Percentiles rank a stretch among this genome's conserved stretches.
Conservation (phyloP, 768 basidiomycete genomes). For the Leccinellum albellum region DNA sequence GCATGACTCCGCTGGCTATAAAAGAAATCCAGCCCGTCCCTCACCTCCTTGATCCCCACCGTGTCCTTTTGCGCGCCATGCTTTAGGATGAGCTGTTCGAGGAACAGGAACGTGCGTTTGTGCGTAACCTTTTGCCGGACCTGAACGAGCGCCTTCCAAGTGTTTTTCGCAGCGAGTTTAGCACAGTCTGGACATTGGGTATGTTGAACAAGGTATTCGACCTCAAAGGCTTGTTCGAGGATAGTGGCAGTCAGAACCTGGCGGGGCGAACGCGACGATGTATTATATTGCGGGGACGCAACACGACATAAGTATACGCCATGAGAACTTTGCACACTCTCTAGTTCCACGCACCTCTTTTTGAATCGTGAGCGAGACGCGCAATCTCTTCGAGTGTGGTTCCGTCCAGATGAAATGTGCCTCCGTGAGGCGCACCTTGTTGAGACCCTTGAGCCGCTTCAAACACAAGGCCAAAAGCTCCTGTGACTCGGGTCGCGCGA, state of each 20-base stretch:
- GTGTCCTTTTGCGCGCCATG: slow-evolving; percentile 97
- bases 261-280: slow-evolving; percentile 12
- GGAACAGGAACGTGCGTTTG: slow-evolving; percentile 95
- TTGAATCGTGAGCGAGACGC: slow-evolving; percentile 94
- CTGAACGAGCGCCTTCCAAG: slow-evolving; percentile 97
- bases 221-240: slow-evolving; percentile 95
- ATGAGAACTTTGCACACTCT: rapidly evolving
- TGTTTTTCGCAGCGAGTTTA: slow-evolving; percentile 94
- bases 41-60: slow-evolving; percentile 86
- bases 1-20: slow-evolving; percentile 89
- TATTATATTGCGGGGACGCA: not conserved
- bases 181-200: slow-evolving; percentile 95
- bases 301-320: not conserved
- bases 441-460: slow-evolving; percentile 90
- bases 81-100: slow-evolving; percentile 96
- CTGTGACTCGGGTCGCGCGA: slow-evolving; percentile 84
- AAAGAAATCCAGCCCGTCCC: slow-evolving; percentile 96
- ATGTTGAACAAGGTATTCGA: slow-evolving; percentile 92
- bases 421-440: slow-evolving; percentile 94
- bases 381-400: slow-evolving; percentile 90
- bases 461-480: slow-evolving; percentile 93
- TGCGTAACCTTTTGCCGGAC: slow-evolving; percentile 99
- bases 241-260: slow-evolving; percentile 92
- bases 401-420: slow-evolving; percentile 99
- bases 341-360: slow-evolving; percentile 69